These are phyloP conservation scores for Ophiostoma angusticollis DNA, from an alignment of 2,329 filamentous ascomycete species.

Conservation along the genomic window DNA sequence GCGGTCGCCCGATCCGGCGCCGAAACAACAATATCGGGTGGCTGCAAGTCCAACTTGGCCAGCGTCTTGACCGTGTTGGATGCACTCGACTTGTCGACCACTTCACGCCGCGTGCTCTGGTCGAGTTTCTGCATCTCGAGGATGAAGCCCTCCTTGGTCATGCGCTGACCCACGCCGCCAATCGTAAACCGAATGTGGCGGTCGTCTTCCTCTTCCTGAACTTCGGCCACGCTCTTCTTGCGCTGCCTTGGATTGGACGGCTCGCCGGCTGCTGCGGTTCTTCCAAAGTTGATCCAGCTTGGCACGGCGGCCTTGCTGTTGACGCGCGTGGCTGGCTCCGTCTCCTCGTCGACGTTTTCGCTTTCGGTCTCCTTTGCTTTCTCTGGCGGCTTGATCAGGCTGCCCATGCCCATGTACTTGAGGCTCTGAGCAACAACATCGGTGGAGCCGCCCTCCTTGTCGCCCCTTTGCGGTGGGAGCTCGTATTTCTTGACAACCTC, in stretches of 20 bases:
- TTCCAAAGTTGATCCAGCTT: slow-evolving; percentile 38
- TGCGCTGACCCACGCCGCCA: slow-evolving; percentile 54
- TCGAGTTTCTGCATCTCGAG: slow-evolving; percentile 61
- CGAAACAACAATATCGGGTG: slow-evolving; percentile 4
- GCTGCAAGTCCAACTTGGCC: slow-evolving; percentile 28
- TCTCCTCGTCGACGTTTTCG: slow-evolving; percentile 18
- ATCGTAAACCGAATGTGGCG: slow-evolving; percentile 65
- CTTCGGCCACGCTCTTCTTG: slow-evolving; percentile 29
- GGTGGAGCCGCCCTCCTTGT: slow-evolving; percentile 23
- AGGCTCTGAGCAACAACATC: slow-evolving; percentile 31
- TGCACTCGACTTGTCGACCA: slow-evolving; percentile 38
- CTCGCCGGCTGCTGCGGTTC: slow-evolving; percentile 19
- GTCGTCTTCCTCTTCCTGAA: slow-evolving; percentile 50
- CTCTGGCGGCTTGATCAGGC: slow-evolving; percentile 28
- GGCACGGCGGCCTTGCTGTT: slow-evolving; percentile 28
- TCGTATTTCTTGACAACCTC: slow-evolving; percentile 80
- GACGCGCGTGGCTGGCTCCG: slow-evolving; percentile 17
- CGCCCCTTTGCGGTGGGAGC: slow-evolving; percentile 43
- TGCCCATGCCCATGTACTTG: slow-evolving; percentile 42
- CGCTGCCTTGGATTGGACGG: slow-evolving; percentile 16
- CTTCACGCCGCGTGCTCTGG: slow-evolving; percentile 44
- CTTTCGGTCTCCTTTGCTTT: slow-evolving; percentile 17
- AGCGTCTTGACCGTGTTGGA: slow-evolving; percentile 35
- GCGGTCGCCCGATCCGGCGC: no score
- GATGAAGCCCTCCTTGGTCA: slow-evolving; percentile 74